Percentiles rank a stretch among this genome's conserved stretches.
Evolutionary conservation across 306 rosid species (phyloP).

Genomic region (Fragaria vesca): DNA sequence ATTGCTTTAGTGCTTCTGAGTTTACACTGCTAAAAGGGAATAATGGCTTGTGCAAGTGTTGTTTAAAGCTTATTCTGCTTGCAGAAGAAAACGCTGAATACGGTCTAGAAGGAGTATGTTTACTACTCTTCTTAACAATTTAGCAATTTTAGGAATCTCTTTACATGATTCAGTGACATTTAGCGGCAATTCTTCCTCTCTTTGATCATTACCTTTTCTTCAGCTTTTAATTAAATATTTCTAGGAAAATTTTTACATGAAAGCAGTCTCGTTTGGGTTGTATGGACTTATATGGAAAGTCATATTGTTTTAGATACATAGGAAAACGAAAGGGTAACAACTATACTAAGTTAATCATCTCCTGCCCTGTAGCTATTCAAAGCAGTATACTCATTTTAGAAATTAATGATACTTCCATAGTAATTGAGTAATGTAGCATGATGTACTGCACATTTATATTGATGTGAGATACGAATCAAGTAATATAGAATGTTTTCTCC

Average conservation of each 20-base stretch:
- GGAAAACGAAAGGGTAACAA: background rate
- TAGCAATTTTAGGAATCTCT: background rate
- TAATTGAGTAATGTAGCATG: background rate
- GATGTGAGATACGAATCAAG: background rate
- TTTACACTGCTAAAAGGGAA: conserved; percentile 34
- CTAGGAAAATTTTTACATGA: background rate
- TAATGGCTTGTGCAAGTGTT: conserved; percentile 54
- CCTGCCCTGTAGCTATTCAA: background rate
- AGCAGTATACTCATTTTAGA: background rate
- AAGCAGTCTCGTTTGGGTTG: background rate
- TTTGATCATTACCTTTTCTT: background rate
- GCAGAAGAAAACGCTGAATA: conserved; percentile 46
- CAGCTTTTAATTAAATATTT: background rate
- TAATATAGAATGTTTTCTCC: background rate
- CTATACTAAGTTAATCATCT: background rate
- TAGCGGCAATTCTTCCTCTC: background rate
- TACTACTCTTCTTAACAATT: conserved; percentile 1
- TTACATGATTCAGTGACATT: background rate
- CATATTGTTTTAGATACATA: too few species aligned
- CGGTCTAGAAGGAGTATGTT: conserved; percentile 61
- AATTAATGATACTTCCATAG: background rate
- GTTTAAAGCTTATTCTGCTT: conserved; percentile 48
- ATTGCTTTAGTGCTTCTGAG: conserved; percentile 35
- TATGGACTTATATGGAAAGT: background rate
- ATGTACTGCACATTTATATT: background rate